Percentiles rank a stretch among this genome's conserved stretches.
Conservation (phyloP, 352 stramenopile genomes). For the Pythium volutum region DNA sequence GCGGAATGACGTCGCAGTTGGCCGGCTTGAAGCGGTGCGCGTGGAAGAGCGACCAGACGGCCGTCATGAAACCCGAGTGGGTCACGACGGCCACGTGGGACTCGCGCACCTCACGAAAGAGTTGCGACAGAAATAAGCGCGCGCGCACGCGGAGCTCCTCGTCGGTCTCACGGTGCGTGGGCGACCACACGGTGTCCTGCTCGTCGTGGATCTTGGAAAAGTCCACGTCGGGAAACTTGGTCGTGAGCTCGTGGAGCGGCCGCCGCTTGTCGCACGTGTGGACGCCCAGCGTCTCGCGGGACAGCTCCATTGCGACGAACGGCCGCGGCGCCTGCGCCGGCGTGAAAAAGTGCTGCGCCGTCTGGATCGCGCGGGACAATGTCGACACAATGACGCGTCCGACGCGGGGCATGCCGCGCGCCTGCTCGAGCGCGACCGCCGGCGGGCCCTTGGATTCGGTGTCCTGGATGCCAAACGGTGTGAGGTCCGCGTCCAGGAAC, state of each 20-base stretch:
- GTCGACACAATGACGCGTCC: constrained; percentile 68
- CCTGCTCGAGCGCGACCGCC: constrained; percentile 35
- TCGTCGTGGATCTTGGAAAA: constrained; percentile 56
- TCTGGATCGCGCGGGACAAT: constrained; percentile 67
- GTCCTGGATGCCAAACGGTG: constrained; percentile 49
- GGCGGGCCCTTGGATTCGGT: constrained; percentile 39
- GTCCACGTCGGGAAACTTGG: constrained; percentile 59
- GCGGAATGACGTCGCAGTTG: constrained; percentile 32
- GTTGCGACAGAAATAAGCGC: constrained; percentile 40
- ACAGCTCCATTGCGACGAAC: constrained; percentile 62
- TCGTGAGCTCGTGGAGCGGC: constrained; percentile 35
- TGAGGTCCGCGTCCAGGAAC: constrained; percentile 69
- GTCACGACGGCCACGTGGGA: constrained; percentile 53
- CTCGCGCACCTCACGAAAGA: constrained; percentile 55
- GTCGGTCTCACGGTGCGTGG: constrained; percentile 58
- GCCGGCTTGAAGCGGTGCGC: constrained; percentile 27
- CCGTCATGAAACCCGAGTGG: constrained; percentile 72
- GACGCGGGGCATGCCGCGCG: constrained; percentile 53
- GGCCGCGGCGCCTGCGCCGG: constrained; percentile 31
- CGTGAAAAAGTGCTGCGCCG: constrained; percentile 58
- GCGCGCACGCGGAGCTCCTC: constrained; percentile 53
- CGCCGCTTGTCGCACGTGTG: constrained; percentile 71
- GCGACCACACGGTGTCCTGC: constrained; percentile 51
- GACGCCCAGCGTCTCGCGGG: constrained; percentile 57
- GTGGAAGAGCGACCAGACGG: constrained; percentile 45